Conservation (phyloP, 2,329 filamentous ascomycete species). For the Basipetospora chlamydospora region DNA sequence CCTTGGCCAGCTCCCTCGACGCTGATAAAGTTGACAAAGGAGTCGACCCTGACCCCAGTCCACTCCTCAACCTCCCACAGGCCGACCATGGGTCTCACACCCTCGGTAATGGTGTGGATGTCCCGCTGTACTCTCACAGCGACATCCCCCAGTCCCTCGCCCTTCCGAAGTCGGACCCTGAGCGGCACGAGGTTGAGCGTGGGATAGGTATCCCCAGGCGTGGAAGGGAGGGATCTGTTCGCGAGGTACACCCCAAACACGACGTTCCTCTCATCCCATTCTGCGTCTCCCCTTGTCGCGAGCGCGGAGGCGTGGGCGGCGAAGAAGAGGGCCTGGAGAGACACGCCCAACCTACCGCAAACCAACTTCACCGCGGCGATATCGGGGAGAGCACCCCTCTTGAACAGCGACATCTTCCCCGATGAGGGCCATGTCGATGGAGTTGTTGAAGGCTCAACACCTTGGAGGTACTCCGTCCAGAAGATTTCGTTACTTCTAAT, state of each 20-base stretch:
- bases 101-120: conserved; percentile 42
- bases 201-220: conserved; percentile 34
- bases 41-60: conserved; percentile 57
- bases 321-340: conserved; percentile 61
- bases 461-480: conserved; percentile 26
- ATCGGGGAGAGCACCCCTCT: conserved; percentile 28
- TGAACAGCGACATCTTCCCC: conserved; percentile 5
- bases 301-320: conserved; percentile 47
- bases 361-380: conserved; percentile 22
- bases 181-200: conserved; percentile 71
- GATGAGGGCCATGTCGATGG: conserved; percentile 17
- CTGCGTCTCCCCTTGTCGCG: background rate
- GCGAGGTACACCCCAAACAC: conserved; percentile 73
- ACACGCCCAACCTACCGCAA: conserved; percentile 33
- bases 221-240: conserved; percentile 45
- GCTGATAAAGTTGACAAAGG: conserved; percentile 70
- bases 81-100: conserved; percentile 41
- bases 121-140: conserved; percentile 54
- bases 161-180: conserved; percentile 27
- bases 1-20: conserved; percentile 21
- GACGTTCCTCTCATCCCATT: conserved; percentile 16
- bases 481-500: conserved; percentile 17
- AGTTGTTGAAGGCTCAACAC: conserved; percentile 12
- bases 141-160: conserved; percentile 25
- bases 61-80: conserved; percentile 60